Evolutionary conservation across 768 basidiomycete species (phyloP), one percentile per base, ranked within the genome.

Genomic region (Gloeostereum incarnatum): DNA sequence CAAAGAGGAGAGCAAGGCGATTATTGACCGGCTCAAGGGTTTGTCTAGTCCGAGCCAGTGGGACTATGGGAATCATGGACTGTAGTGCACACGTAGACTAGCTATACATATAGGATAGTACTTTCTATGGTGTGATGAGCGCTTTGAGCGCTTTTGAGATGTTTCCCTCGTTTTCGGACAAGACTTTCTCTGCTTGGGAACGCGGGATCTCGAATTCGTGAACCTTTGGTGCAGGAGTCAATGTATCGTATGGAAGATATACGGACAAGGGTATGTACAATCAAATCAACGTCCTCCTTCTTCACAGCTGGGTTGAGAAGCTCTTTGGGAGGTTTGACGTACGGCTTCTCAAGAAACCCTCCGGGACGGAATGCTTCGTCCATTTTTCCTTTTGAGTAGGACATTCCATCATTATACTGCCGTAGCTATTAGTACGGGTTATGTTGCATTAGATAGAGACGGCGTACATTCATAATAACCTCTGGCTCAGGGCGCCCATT

Each of bases 381-480:
- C 58, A 84, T 62, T 51, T 74, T 76, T 36, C 66, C 62, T 53
- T 82, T 84, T 18, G 73, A 74, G 49, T 81, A 84, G 6, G 78
- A 66, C 37, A 71, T 71, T 5, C 81, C 81, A 50, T 84, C 81
- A 14, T 55, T 58, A 49, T 74, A 82, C 80, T 82, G 47, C 17
- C 16, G 36, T 23, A 20, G 24, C 19, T 10, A 34, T 33, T 37
- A 29, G 14, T 40, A 20, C 38, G 29, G 20, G 31, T 3, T 6
- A 9, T n/a, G 19, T 6, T 29, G 19, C 21, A 9, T 36, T 22
- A 23, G 20, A 17, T 30, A 25, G 26, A 9, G 18, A 33, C 10
- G 11, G 58, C 75, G 38, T 54, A 81, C 81, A 50, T 76, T 78
- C 40, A 76, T 63, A 45, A 84, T 81, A 26, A 84, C 73, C 45